phyloP scores from a whole-genome alignment of 495 filamentous ascomycete genomes.

The Aspergillus baeticus region DNA sequence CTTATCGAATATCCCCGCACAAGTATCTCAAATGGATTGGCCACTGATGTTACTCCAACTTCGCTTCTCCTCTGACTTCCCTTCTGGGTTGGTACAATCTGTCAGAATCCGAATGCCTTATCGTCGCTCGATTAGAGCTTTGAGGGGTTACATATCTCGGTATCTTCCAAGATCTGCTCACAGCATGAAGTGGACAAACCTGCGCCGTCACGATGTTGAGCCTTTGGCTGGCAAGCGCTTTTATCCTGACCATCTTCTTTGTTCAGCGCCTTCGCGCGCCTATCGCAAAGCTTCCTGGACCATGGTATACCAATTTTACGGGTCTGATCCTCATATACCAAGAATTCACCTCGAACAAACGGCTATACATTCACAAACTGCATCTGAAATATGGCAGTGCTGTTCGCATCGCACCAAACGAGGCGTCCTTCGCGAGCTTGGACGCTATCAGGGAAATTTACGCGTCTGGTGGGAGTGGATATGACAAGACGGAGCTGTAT shows the following conservation, averaged over 20 bases:
- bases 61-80: not conserved
- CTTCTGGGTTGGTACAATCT: not conserved
- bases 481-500: slow-evolving; percentile 69
- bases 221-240: slow-evolving; percentile 16
- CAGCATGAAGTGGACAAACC: too few species aligned
- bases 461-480: slow-evolving; percentile 61
- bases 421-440: slow-evolving; percentile 58
- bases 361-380: slow-evolving; percentile 52
- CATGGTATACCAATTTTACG: slow-evolving; percentile 51
- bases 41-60: not conserved
- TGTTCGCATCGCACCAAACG: slow-evolving; percentile 57
- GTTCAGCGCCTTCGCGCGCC: slow-evolving; percentile 8
- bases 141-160: too few species aligned
- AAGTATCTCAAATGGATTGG: slow-evolving; percentile 1
- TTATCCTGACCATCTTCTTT: slow-evolving; percentile 16
- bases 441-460: slow-evolving; percentile 66
- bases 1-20: slow-evolving; percentile 4
- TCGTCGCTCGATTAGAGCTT: too few species aligned
- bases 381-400: slow-evolving; percentile 56
- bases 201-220: slow-evolving; percentile 22
- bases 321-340: slow-evolving; percentile 55
- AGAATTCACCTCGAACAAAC: slow-evolving; percentile 54
- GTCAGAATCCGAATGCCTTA: too few species aligned
- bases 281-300: slow-evolving; percentile 47
- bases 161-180: too few species aligned